A percentile compares a stretch with the other conserved stretches of the same genome.
Conservation (phyloP, 2,329 filamentous ascomycete species). For the Paramyrothecium roridum region DNA sequence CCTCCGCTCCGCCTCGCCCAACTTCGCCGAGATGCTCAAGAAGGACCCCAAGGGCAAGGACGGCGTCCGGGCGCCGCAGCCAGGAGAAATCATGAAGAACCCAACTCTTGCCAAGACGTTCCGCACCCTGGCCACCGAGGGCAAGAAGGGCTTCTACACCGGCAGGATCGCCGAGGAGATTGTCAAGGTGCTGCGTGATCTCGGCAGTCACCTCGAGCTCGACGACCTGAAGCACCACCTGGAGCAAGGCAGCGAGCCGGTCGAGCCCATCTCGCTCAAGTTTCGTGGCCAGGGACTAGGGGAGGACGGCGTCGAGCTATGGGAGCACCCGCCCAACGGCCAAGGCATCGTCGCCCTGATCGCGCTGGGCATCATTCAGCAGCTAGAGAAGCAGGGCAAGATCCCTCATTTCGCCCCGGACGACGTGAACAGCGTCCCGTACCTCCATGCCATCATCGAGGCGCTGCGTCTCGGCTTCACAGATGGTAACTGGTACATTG, state of each 20-base stretch:
- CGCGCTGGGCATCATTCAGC: constrained; percentile 87
- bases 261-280: constrained; percentile 78
- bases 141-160: constrained; percentile 88
- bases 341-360: constrained; percentile 95
- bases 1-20: constrained; percentile 75
- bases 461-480: constrained; percentile 85
- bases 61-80: constrained; percentile 69
- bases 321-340: constrained; percentile 96
- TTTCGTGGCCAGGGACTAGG: constrained; percentile 62
- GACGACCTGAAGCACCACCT: constrained; percentile 80
- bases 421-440: constrained; percentile 79
- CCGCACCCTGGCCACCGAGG: constrained; percentile 70
- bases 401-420: constrained; percentile 67
- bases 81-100: constrained; percentile 89
- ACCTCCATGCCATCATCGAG: constrained; percentile 86
- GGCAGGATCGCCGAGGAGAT: constrained; percentile 80
- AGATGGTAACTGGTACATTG: constrained; percentile 86
- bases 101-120: constrained; percentile 80
- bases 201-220: constrained; percentile 74
- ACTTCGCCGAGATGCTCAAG: constrained; percentile 85
- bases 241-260: constrained; percentile 65
- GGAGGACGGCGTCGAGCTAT: constrained; percentile 68
- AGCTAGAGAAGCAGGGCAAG: constrained; percentile 71
- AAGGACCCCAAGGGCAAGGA: constrained; percentile 63
- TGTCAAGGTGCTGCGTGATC: constrained; percentile 70